A percentile compares a stretch with the other conserved stretches of the same genome.
Evolutionary conservation across 805 yeast species (phyloP).

Genomic region (Lachancea meyersii): DNA sequence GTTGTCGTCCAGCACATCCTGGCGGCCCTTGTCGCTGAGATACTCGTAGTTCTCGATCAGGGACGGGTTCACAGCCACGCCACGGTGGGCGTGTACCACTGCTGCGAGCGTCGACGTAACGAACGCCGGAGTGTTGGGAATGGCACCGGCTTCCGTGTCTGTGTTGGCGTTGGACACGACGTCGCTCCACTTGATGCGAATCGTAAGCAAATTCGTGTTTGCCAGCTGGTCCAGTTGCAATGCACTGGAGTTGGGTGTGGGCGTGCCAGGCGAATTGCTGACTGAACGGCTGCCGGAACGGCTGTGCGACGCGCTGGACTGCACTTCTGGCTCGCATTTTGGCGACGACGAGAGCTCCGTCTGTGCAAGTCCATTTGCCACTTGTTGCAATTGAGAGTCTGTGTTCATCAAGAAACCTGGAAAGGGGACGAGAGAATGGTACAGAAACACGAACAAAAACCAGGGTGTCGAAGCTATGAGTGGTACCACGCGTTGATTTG

Average conservation of each 20-base stretch:
- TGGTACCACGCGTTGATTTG: no score
- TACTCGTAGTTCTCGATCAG: slow-evolving; percentile 29
- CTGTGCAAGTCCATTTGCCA: slow-evolving; percentile 1
- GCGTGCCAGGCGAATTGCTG: slow-evolving; percentile 1
- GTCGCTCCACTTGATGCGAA: slow-evolving; percentile 22
- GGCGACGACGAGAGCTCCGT: slow-evolving; percentile 3
- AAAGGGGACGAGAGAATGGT: not conserved
- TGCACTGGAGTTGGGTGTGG: slow-evolving; percentile 6
- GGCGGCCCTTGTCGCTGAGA: slow-evolving; percentile 21
- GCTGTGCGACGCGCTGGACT: no score
- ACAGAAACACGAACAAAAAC: no score
- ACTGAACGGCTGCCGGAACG: not conserved
- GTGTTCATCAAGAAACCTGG: not conserved
- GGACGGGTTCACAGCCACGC: slow-evolving; percentile 19
- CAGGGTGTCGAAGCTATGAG: no score
- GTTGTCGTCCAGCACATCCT: slow-evolving; percentile 17
- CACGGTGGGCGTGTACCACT: slow-evolving; percentile 15
- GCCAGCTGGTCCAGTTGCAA: slow-evolving; percentile 26
- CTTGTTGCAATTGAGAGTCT: slow-evolving; percentile 1
- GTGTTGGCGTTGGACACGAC: not conserved
- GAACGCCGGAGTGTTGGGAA: not conserved
- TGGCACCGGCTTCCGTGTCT: not conserved
- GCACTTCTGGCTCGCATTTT: not conserved
- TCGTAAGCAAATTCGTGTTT: slow-evolving; percentile 23
- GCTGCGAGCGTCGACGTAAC: slow-evolving; percentile 9